Base-by-base conservation (phyloP, 371 early-diverging fungal genomes). In the Chytridiales sp. region DNA sequence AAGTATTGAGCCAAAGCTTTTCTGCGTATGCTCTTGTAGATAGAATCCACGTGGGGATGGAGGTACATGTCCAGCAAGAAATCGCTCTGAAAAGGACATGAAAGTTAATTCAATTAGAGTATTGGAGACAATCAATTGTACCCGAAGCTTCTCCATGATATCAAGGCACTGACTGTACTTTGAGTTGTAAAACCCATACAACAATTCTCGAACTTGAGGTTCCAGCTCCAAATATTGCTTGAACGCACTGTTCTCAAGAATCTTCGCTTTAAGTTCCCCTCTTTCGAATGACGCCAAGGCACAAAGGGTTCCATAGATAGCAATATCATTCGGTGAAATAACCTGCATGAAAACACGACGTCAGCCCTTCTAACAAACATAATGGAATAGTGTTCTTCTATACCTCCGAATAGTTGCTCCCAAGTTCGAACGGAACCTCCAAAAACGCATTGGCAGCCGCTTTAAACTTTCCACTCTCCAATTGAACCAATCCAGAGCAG, bases 1-100 rank as follows among this genome's bases (percentile, higher is more conserved):
- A 90, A 88, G 67, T 92, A 94, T 65, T 92, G 93, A 0, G 89
- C 76, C 51, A 92, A 71, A 0, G 92, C 90, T 67, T 81, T 85
- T 56, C 85, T 85, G 29, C 88, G 85, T 47, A 92, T 91, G 54
- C 79, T 74, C 30, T 76, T 74, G 50, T 82, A 82, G 13, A 94
- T 48, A 0, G 61, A 66, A 36, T 87, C 85, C 19, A 91, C 73
- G 67, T 88, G 89, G 0, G 77, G 63, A 59, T 82, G 78, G 35
- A 94, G 75, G 65, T 88, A 85, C 40, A 90, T 64, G 63, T 94
- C 94, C 59, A 92, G 64, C 47, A 80, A 64, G 43, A 87, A 76
- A 54, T 83, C 82, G 39, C 79, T 81, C 85, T 87, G 63, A 32
- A 49, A 21, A 36, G 26, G 11, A 27, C 11, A n/a, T n/a, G n/a